Evolutionary conservation across 768 basidiomycete genomes (phyloP).

Genomic region (Collybiopsis confluens): DNA sequence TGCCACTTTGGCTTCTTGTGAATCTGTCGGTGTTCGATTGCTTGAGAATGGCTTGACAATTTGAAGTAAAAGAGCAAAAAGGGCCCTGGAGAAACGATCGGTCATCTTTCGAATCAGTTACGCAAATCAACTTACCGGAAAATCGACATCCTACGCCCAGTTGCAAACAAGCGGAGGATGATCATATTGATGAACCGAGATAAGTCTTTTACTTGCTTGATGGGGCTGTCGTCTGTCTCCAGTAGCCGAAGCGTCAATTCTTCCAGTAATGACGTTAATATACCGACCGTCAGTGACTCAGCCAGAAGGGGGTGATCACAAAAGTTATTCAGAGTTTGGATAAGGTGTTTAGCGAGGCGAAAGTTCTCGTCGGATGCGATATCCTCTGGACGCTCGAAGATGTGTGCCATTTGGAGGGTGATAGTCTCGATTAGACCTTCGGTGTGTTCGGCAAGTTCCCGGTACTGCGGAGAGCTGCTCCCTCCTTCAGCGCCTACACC

Average conservation of each 20-base stretch:
- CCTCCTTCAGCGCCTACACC: slow-evolving; percentile 72
- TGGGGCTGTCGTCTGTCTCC: slow-evolving; percentile 85
- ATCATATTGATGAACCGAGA: slow-evolving; percentile 99
- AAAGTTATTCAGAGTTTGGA: slow-evolving; percentile 92
- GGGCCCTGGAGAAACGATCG: slow-evolving; percentile 41
- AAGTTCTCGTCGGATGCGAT: slow-evolving; percentile 76
- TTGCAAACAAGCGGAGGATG: slow-evolving; percentile 88
- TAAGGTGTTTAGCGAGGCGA: slow-evolving; percentile 93
- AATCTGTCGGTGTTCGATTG: slow-evolving; percentile 66
- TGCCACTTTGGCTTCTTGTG: slow-evolving; percentile 83
- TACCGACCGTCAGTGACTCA: slow-evolving; percentile 81
- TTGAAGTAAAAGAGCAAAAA: slow-evolving; percentile 79
- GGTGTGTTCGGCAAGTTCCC: slow-evolving; percentile 72
- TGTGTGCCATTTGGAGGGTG: slow-evolving; percentile 85
- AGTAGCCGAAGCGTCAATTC: slow-evolving; percentile 88
- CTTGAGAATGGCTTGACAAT: slow-evolving; percentile 81
- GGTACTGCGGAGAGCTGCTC: slow-evolving; percentile 63
- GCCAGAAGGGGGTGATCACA: slow-evolving; percentile 88
- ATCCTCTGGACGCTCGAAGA: slow-evolving; percentile 80
- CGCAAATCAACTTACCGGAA: slow-evolving; percentile 61
- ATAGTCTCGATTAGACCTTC: slow-evolving; percentile 88
- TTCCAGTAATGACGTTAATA: slow-evolving; percentile 82
- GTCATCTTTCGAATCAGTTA: slow-evolving; percentile 4
- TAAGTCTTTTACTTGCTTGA: slow-evolving; percentile 85
- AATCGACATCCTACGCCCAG: slow-evolving; percentile 83